Conservation (phyloP, 768 basidiomycete species). For the Nidularia sp. region DNA sequence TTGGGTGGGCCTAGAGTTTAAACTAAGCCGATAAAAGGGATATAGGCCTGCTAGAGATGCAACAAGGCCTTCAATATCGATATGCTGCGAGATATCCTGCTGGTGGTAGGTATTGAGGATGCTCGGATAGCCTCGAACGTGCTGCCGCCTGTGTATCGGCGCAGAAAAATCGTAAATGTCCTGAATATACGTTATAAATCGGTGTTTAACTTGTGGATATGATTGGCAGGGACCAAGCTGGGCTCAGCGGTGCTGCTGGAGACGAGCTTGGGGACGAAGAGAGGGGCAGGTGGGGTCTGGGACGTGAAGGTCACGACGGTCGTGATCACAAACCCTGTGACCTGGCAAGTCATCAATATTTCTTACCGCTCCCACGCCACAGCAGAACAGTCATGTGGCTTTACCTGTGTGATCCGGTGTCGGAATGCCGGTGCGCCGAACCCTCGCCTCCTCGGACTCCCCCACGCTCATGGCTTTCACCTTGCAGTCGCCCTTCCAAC, state of each 20-base stretch:
- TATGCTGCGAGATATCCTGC: no score
- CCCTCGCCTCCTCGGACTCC: background rate
- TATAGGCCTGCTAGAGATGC: background rate
- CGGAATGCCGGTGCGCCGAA: background rate
- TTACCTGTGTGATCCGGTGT: background rate
- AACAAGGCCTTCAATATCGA: background rate
- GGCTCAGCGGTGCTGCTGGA: conserved; percentile 4
- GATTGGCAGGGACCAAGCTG: background rate
- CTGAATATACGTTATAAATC: no score
- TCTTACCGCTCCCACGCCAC: conserved; percentile 29
- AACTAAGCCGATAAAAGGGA: background rate
- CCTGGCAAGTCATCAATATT: conserved; percentile 27
- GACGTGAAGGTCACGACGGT: conserved; percentile 37
- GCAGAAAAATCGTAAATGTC: no score
- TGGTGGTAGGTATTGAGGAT: no score
- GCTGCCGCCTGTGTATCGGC: no score
- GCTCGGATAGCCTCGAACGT: no score
- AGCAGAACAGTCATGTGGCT: conserved; percentile 6
- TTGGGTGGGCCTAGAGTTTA: background rate
- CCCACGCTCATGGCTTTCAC: no score
- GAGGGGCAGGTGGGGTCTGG: conserved; percentile 23
- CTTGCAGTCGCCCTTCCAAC: background rate
- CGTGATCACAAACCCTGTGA: conserved; percentile 40
- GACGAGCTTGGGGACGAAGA: conserved; percentile 11
- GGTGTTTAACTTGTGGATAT: background rate